Evolutionary conservation across 331 rosid species (phyloP).

Genomic region (Malus hybrid): DNA sequence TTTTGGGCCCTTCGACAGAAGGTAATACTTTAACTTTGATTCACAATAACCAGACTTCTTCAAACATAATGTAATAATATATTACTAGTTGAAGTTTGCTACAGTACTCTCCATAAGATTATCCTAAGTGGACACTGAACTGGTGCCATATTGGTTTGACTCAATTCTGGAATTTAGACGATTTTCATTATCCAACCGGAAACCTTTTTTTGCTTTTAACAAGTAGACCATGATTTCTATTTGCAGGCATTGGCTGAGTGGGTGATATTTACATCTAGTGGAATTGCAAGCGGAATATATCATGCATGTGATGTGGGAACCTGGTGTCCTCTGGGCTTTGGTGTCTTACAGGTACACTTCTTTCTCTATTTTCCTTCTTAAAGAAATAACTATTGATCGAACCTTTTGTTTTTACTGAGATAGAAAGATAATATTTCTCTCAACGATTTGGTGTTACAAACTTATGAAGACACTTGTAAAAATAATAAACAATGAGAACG

Average conservation of each 20-base stretch:
- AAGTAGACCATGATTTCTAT: slow-evolving; percentile 6
- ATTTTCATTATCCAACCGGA: background rate
- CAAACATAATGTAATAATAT: background rate
- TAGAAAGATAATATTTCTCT: no score
- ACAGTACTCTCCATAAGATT: background rate
- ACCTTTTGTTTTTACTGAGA: background rate
- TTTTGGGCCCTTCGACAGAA: slow-evolving; percentile 78
- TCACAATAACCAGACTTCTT: slow-evolving; percentile 1
- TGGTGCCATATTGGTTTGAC: background rate
- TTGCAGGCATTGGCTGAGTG: slow-evolving; percentile 87
- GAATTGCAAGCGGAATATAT: slow-evolving; percentile 77
- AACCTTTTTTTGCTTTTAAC: background rate
- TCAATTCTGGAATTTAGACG: background rate
- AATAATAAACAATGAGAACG: no score
- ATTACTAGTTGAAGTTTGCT: background rate
- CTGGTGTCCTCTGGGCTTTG: slow-evolving; percentile 71
- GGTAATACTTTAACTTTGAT: slow-evolving; percentile 31
- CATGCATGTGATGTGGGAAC: slow-evolving; percentile 98
- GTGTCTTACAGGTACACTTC: slow-evolving; percentile 64
- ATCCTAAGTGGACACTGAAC: background rate
- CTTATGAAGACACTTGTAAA: no score
- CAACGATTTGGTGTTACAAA: no score
- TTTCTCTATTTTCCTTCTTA: slow-evolving; percentile 7
- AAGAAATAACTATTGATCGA: background rate
- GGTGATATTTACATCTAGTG: slow-evolving; percentile 78